phyloP scores from a whole-genome alignment of 768 basidiomycete genomes.

The Termitomyces sp. region DNA sequence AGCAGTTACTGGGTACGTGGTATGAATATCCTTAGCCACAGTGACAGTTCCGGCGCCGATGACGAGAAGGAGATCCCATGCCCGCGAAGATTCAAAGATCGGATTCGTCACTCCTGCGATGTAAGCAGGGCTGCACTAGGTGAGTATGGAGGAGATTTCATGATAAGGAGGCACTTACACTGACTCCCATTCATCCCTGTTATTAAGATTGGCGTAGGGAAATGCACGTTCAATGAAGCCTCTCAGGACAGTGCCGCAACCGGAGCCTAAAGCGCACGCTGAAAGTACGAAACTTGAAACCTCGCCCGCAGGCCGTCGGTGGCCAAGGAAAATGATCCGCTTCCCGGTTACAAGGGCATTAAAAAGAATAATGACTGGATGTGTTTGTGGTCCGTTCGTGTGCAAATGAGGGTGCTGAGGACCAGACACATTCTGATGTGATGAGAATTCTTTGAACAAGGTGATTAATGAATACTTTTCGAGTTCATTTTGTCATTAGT shows the following conservation, averaged over 20 bases:
- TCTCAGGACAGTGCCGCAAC: slow-evolving; percentile 77
- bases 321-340: slow-evolving; percentile 93
- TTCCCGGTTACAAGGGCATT: slow-evolving; percentile 95
- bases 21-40: slow-evolving; percentile 80
- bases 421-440: slow-evolving; percentile 54
- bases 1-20: slow-evolving; percentile 42
- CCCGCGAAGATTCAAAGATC: slow-evolving; percentile 81
- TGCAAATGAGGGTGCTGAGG: slow-evolving; percentile 90
- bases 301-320: slow-evolving; percentile 83
- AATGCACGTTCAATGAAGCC: slow-evolving; percentile 92
- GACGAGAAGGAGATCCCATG: slow-evolving; percentile 94
- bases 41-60: slow-evolving; percentile 83
- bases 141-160: neutral
- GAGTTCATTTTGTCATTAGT: neutral
- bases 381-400: slow-evolving; percentile 85
- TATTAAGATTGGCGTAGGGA: slow-evolving; percentile 89
- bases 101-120: slow-evolving; percentile 98
- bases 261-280: slow-evolving; percentile 90
- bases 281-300: slow-evolving; percentile 91
- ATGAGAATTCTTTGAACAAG: slow-evolving; percentile 77
- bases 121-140: slow-evolving; percentile 65
- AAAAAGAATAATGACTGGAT: slow-evolving; percentile 92
- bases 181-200: slow-evolving; percentile 85
- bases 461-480: slow-evolving; percentile 86
- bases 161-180: slow-evolving; percentile 50